phyloP scores from a whole-genome alignment of 2,329 filamentous ascomycete genomes.

The Fusarium armeniacum region DNA sequence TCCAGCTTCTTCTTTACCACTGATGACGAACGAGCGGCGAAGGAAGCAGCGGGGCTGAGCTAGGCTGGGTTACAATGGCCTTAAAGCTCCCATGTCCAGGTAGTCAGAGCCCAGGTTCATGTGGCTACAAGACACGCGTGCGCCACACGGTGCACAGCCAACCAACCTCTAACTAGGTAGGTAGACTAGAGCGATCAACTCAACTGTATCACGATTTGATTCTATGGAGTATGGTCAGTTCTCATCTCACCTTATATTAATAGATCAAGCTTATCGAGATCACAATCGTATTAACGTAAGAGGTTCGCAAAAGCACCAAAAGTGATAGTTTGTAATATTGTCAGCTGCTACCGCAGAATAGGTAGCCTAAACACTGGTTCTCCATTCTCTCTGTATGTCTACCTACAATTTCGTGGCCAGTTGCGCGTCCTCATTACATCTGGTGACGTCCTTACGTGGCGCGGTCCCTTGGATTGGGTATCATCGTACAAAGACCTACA shows the following conservation, averaged over 20 bases:
- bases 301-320: not conserved
- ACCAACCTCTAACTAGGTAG: not conserved
- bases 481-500: constrained; percentile 1
- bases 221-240: not conserved
- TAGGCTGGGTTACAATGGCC: constrained; percentile 25
- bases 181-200: not conserved
- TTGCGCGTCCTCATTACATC: constrained; percentile 26
- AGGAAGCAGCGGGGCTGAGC: constrained; percentile 43
- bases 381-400: not conserved
- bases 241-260: not conserved
- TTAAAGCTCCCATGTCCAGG: constrained; percentile 20
- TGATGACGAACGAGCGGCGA: constrained; percentile 45
- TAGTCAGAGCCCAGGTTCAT: not conserved
- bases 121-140: constrained; percentile 37
- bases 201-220: constrained; percentile 16
- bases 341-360: not conserved
- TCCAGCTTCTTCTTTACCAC: constrained; percentile 24
- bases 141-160: constrained; percentile 34
- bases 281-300: not conserved
- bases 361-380: not conserved
- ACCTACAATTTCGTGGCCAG: constrained; percentile 12
- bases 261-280: not conserved
- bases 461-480: constrained; percentile 18
- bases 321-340: not conserved
- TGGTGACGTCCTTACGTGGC: constrained; percentile 35